Evolutionary conservation across 805 yeast genomes (phyloP).

Genomic region (Ogataea nakhonphanomensis): DNA sequence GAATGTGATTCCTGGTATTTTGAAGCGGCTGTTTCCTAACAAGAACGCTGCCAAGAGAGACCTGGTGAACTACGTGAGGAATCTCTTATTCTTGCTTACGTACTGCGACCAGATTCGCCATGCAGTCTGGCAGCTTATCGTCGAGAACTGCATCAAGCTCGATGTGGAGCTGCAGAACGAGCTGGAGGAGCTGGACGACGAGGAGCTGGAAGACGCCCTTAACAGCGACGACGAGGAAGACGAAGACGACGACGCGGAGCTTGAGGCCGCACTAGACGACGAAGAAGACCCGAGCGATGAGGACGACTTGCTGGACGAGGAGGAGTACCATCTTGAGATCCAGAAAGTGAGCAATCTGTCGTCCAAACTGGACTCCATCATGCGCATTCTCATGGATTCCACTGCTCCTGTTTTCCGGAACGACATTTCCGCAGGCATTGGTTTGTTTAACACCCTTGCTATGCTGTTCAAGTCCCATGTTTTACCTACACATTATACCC

Average conservation of each 20-base stretch:
- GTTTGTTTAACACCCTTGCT: constrained; percentile 67
- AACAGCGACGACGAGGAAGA: constrained; percentile 34
- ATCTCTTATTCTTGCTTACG: constrained; percentile 53
- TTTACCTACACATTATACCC: constrained; percentile 88
- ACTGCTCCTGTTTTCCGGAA: constrained; percentile 49
- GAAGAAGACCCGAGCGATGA: constrained; percentile 34
- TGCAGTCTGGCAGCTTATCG: constrained; percentile 73
- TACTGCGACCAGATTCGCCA: constrained; percentile 77
- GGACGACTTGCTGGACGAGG: constrained; percentile 34
- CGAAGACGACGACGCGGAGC: constrained; percentile 28
- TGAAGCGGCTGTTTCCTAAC: constrained; percentile 72
- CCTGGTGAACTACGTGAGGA: constrained; percentile 60
- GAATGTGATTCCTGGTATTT: constrained; percentile 53
- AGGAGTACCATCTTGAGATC: constrained; percentile 46
- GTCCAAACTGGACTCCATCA: constrained; percentile 67
- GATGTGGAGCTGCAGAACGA: constrained; percentile 93
- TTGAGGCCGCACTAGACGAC: constrained; percentile 20
- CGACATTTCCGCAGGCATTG: constrained; percentile 56
- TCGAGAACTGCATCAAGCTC: constrained; percentile 77
- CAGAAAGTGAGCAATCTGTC: constrained; percentile 52
- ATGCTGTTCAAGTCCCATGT: constrained; percentile 78
- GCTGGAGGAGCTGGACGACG: constrained; percentile 79
- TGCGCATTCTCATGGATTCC: constrained; percentile 52
- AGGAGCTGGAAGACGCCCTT: constrained; percentile 49
- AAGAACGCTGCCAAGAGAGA: constrained; percentile 57